Conservation (phyloP, 225 moss, liverwort and hornwort species). For the Takakia lepidozioides region DNA sequence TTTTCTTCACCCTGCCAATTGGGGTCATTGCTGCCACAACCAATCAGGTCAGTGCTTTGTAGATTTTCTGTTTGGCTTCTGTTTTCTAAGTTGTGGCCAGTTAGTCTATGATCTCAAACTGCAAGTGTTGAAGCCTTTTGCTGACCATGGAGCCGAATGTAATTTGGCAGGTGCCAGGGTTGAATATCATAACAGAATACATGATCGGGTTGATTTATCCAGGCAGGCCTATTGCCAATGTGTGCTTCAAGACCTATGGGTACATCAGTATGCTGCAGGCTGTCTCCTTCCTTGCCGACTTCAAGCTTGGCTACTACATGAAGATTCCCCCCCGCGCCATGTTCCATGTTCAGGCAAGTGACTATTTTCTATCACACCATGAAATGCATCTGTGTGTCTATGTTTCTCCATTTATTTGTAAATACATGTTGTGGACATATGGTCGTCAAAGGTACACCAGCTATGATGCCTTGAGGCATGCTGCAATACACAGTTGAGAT, state of each 20-base stretch:
- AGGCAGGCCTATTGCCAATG: slow-evolving; percentile 77
- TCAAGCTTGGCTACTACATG: slow-evolving; percentile 92
- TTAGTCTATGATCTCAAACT: too few species aligned
- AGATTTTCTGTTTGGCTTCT: neutral
- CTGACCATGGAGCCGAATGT: neutral
- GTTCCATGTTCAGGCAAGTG: slow-evolving; percentile 62
- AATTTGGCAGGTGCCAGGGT: slow-evolving; percentile 51
- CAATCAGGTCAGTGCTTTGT: slow-evolving; percentile 47
- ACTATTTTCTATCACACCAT: too few species aligned
- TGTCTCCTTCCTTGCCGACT: slow-evolving; percentile 58
- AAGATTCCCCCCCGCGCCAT: slow-evolving; percentile 87
- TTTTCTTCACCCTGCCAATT: slow-evolving; percentile 76
- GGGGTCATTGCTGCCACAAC: slow-evolving; percentile 80
- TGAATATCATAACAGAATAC: slow-evolving; percentile 83
- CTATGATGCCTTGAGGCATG: neutral
- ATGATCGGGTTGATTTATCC: slow-evolving; percentile 64
- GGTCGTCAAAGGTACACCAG: too few species aligned
- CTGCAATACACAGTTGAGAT: too few species aligned
- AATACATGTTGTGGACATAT: too few species aligned
- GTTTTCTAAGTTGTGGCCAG: neutral
- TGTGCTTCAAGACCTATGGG: slow-evolving; percentile 86
- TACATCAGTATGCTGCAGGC: slow-evolving; percentile 84
- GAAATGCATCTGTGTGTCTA: too few species aligned
- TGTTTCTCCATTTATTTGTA: too few species aligned
- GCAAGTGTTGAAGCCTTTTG: neutral